Evolutionary conservation across 306 rosid genomes (phyloP).

Genomic region (Echinosophora koreensis): DNA sequence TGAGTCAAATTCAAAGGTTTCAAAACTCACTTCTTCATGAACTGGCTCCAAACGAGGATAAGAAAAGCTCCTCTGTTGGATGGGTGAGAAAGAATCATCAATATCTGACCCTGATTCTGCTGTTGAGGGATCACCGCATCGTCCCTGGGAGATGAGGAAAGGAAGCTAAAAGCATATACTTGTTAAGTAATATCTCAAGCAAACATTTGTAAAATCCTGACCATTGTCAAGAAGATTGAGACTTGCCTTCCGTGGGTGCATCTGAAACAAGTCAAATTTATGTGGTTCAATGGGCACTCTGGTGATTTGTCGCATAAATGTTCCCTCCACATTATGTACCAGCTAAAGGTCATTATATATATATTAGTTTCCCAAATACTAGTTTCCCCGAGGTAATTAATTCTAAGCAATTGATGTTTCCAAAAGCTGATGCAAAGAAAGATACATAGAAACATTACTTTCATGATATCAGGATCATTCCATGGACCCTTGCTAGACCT

Average conservation of each 20-base stretch:
- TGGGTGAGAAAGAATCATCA: constrained; percentile 68
- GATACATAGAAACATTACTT: constrained; percentile 50
- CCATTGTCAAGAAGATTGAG: constrained; percentile 11
- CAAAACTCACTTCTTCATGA: constrained; percentile 72
- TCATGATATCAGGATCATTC: constrained; percentile 84
- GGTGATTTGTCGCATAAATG: constrained; percentile 62
- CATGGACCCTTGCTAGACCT: constrained; percentile 87
- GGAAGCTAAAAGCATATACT: constrained; percentile 11
- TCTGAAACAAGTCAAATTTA: constrained; percentile 55
- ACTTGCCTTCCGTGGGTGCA: constrained; percentile 64
- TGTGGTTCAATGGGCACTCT: constrained; percentile 54
- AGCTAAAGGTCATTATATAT: constrained; percentile 66
- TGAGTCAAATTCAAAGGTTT: background rate
- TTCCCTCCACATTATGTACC: constrained; percentile 68
- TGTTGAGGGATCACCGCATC: constrained; percentile 60
- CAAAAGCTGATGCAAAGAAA: constrained; percentile 3
- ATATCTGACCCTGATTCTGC: constrained; percentile 74
- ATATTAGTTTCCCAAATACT: constrained; percentile 28
- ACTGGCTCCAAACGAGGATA: constrained; percentile 66
- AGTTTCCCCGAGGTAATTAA: constrained; percentile 16
- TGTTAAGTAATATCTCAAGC: background rate
- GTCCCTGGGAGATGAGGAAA: constrained; percentile 55
- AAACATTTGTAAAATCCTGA: constrained; percentile 1
- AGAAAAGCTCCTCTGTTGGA: constrained; percentile 53
- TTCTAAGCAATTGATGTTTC: constrained; percentile 21